phyloP scores from a whole-genome alignment of 208 protist genomes.

The Trypanosoma mega region DNA sequence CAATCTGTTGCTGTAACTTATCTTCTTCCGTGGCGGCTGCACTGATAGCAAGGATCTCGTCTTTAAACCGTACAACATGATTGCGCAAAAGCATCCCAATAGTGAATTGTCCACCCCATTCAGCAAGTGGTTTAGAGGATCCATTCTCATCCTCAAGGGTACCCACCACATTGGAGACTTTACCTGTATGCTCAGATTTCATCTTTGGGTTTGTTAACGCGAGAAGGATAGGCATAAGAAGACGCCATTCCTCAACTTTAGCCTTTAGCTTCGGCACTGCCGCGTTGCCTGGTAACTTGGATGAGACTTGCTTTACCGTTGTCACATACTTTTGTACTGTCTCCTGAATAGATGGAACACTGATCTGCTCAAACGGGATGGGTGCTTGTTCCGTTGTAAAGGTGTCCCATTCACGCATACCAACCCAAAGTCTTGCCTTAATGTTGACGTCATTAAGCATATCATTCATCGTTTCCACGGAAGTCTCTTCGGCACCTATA shows the following conservation, averaged over 20 bases:
- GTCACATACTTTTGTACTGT: slow-evolving; percentile 85
- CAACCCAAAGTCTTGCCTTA: slow-evolving; percentile 85
- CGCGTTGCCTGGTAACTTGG: slow-evolving; percentile 77
- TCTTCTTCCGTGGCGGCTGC: slow-evolving; percentile 95
- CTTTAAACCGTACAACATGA: slow-evolving; percentile 82
- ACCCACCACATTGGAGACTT: slow-evolving; percentile 78
- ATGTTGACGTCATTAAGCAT: slow-evolving; percentile 92
- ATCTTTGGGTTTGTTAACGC: slow-evolving; percentile 94
- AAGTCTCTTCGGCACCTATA: slow-evolving; percentile 89
- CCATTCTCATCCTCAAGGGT: slow-evolving; percentile 59
- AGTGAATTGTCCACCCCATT: slow-evolving; percentile 83
- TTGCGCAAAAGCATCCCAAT: slow-evolving; percentile 89
- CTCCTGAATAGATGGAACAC: slow-evolving; percentile 70
- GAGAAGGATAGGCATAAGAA: slow-evolving; percentile 89
- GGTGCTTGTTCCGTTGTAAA: slow-evolving; percentile 62
- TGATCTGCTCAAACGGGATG: slow-evolving; percentile 77
- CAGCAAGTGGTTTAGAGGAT: slow-evolving; percentile 56
- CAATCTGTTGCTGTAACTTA: slow-evolving; percentile 95
- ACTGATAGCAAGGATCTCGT: slow-evolving; percentile 92
- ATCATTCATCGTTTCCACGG: slow-evolving; percentile 87
- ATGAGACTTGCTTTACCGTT: slow-evolving; percentile 89
- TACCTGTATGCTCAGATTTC: slow-evolving; percentile 79
- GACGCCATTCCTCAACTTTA: slow-evolving; percentile 93
- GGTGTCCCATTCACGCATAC: slow-evolving; percentile 82
- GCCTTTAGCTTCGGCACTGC: slow-evolving; percentile 82